Conservation (phyloP, 345 rosid species). For the Boechera retrofracta region DNA sequence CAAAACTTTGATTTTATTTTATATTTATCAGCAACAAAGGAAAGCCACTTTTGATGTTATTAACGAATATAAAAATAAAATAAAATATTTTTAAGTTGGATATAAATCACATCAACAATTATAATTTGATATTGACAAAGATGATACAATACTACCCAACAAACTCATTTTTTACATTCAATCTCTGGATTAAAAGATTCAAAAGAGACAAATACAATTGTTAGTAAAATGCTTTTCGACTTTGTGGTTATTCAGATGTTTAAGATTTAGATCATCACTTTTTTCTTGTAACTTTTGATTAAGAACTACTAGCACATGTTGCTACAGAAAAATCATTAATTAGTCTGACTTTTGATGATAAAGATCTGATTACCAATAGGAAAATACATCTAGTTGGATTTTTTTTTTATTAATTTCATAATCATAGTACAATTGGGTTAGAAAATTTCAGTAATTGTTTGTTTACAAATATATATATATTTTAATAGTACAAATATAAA, state of each 20-base stretch:
- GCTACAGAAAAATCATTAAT: not conserved
- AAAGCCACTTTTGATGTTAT: constrained; percentile 10
- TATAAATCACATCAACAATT: not conserved
- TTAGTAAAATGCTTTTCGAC: not conserved
- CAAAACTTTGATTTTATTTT: not conserved
- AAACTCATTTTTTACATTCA: not conserved
- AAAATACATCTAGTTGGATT: not conserved
- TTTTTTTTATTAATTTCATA: not conserved
- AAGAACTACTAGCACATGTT: constrained; percentile 4
- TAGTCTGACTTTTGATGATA: constrained; percentile 9
- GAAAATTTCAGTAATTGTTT: not conserved
- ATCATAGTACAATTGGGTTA: not conserved
- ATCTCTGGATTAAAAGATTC: not conserved
- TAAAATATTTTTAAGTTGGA: not conserved
- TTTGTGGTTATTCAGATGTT: too few relatives aligned
- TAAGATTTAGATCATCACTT: not conserved
- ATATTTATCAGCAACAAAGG: not conserved
- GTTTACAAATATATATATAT: too few relatives aligned
- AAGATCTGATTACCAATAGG: not conserved
- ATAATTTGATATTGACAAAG: not conserved
- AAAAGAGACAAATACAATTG: too few relatives aligned
- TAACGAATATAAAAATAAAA: not conserved
- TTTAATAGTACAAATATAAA: too few relatives aligned
- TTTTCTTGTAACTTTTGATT: not conserved
- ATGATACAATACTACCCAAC: not conserved